Evolutionary conservation across 2,329 filamentous ascomycete species (phyloP).

Genomic region (Diaporthe aspalathi): DNA sequence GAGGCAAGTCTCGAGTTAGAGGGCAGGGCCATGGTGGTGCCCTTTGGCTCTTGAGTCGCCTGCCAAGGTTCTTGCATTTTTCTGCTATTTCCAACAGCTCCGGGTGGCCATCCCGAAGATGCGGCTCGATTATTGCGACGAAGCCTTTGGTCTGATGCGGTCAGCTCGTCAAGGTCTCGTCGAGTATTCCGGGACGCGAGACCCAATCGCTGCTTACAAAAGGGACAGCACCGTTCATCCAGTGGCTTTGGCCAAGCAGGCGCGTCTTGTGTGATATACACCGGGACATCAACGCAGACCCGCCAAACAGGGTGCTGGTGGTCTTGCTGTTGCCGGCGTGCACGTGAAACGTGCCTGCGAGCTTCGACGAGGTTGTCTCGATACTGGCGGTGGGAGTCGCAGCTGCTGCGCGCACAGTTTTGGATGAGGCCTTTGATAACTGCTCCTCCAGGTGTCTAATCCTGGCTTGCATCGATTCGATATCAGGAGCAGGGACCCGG

Average conservation of each 20-base stretch:
- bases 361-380: constrained; percentile 46
- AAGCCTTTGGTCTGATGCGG: constrained; percentile 2
- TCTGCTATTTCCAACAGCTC: constrained; percentile 46
- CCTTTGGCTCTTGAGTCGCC: constrained; percentile 55
- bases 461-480: constrained; percentile 52
- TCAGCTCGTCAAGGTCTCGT: not conserved
- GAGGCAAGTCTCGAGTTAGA: constrained; percentile 55
- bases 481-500: constrained; percentile 42
- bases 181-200: too few relatives aligned
- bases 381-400: constrained; percentile 46
- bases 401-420: constrained; percentile 14
- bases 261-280: constrained; percentile 37
- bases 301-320: constrained; percentile 29
- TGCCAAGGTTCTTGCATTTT: constrained; percentile 55
- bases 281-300: constrained; percentile 12
- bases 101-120: constrained; percentile 6
- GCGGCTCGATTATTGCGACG: constrained; percentile 12
- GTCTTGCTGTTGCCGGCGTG: constrained; percentile 47
- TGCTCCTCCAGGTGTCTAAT: constrained; percentile 60
- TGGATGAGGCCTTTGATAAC: constrained; percentile 39
- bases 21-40: constrained; percentile 49
- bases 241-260: constrained; percentile 38
- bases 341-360: constrained; percentile 60
- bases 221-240: constrained; percentile 18
- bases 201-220: constrained; percentile 1